Percentiles rank a stretch among this genome's conserved stretches.
These are phyloP conservation scores for Mycotypha africana DNA, from an alignment of 371 early-diverging fungal species.

Conservation along the genomic window DNA sequence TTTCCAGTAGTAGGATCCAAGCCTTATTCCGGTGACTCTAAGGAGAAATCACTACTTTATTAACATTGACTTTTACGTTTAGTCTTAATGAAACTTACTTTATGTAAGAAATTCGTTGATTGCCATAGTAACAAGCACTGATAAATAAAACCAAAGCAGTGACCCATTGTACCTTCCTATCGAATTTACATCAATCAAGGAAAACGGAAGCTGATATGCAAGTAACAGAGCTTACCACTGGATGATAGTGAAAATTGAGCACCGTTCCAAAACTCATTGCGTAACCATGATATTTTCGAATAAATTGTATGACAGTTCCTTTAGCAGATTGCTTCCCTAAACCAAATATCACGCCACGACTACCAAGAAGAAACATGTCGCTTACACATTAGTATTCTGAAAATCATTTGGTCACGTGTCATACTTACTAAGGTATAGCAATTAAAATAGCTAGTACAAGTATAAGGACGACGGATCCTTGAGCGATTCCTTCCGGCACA, in stretches of 20 bases:
- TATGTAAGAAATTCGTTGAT: conserved; percentile 33
- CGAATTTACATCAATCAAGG: no score
- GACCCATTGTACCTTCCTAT: conserved; percentile 40
- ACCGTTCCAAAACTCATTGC: conserved; percentile 42
- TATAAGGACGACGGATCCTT: conserved; percentile 34
- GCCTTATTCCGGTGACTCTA: conserved; percentile 35
- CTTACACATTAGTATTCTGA: background rate
- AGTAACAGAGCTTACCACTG: conserved; percentile 20
- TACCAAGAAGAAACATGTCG: background rate
- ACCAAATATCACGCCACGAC: conserved; percentile 36
- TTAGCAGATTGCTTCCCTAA: conserved; percentile 13
- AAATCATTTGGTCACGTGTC: background rate
- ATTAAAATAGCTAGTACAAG: conserved; percentile 32
- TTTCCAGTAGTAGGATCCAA: conserved; percentile 32
- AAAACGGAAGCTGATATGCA: no score
- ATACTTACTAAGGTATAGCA: conserved; percentile 31
- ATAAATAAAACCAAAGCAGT: conserved; percentile 35
- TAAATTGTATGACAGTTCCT: conserved; percentile 25
- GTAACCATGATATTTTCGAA: conserved; percentile 38
- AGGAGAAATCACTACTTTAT: no score
- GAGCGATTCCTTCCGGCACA: conserved; percentile 36
- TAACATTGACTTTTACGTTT: background rate
- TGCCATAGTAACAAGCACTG: conserved; percentile 41
- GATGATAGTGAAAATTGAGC: conserved; percentile 41
- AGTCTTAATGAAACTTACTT: conserved; percentile 10